Evolutionary conservation across 805 yeast genomes (phyloP).

Genomic region (Metschnikowia kofuensis): DNA sequence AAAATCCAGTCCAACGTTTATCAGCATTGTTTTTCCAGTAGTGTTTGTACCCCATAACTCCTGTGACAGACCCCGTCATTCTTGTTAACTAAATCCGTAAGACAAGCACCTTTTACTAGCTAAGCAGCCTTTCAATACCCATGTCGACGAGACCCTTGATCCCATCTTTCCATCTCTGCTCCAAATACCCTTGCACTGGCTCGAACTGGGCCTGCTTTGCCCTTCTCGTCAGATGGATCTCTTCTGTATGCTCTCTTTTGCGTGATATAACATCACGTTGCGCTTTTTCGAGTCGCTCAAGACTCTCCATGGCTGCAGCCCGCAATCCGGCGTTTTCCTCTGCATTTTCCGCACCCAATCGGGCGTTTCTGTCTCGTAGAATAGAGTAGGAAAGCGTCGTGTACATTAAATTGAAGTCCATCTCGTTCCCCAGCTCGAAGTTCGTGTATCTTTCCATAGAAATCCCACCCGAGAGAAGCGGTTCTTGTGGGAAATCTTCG

Average conservation of each 20-base stretch:
- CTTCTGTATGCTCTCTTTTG: slow-evolving; percentile 44
- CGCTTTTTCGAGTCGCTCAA: slow-evolving; percentile 22
- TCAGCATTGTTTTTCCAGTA: too few relatives aligned
- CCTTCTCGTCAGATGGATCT: slow-evolving; percentile 41
- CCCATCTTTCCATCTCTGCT: slow-evolving; percentile 51
- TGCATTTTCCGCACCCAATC: slow-evolving; percentile 30
- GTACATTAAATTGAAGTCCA: slow-evolving; percentile 24
- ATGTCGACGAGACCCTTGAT: slow-evolving; percentile 36
- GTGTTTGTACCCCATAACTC: too few relatives aligned
- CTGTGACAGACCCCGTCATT: too few relatives aligned
- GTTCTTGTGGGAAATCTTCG: slow-evolving; percentile 15
- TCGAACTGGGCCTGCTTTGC: slow-evolving; percentile 40
- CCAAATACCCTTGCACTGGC: slow-evolving; percentile 44
- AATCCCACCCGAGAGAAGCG: slow-evolving; percentile 14
- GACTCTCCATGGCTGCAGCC: slow-evolving; percentile 27
- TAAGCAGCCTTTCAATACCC: slow-evolving; percentile 23
- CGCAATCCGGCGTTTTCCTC: slow-evolving; percentile 37
- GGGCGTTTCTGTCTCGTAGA: slow-evolving; percentile 41
- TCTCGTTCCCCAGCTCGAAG: slow-evolving; percentile 12
- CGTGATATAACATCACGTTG: slow-evolving; percentile 22
- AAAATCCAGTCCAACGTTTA: too few relatives aligned
- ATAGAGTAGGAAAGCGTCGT: slow-evolving; percentile 40
- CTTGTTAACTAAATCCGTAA: too few relatives aligned
- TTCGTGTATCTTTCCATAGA: slow-evolving; percentile 22
- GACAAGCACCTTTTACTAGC: background rate